Evolutionary conservation across 441 rosid genomes (phyloP).

Genomic region (Arabidopsis lyrata): DNA sequence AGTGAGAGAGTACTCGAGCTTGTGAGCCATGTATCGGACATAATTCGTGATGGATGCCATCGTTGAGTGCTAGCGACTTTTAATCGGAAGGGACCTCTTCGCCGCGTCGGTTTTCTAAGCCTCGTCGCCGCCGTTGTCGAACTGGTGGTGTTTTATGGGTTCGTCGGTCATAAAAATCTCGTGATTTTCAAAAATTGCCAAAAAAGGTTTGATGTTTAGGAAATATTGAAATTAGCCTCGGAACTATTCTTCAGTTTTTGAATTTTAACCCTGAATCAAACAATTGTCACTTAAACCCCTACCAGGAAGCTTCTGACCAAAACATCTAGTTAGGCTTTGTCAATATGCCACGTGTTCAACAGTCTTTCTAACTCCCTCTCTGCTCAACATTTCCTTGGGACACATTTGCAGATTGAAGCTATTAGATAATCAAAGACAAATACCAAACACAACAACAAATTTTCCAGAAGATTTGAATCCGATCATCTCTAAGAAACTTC

Average conservation of each 20-base stretch:
- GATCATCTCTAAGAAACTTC: slow-evolving; percentile 27
- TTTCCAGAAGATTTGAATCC: slow-evolving; percentile 7
- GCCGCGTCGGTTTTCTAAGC: slow-evolving; percentile 35
- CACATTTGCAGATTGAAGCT: slow-evolving; percentile 33
- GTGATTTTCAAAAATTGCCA: slow-evolving; percentile 4
- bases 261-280: background rate
- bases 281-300: slow-evolving; percentile 11
- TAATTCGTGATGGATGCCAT: slow-evolving; percentile 85
- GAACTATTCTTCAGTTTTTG: slow-evolving; percentile 5
- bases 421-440: slow-evolving; percentile 9
- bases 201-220: background rate
- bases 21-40: slow-evolving; percentile 71
- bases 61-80: background rate
- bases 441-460: background rate
- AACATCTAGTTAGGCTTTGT: slow-evolving; percentile 12
- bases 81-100: slow-evolving; percentile 19
- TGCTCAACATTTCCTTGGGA: slow-evolving; percentile 31
- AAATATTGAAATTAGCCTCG: background rate
- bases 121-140: slow-evolving; percentile 43
- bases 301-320: background rate
- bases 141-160: slow-evolving; percentile 2
- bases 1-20: slow-evolving; percentile 72
- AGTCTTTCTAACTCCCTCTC: slow-evolving; percentile 5
- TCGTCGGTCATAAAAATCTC: slow-evolving; percentile 30
- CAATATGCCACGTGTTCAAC: slow-evolving; percentile 43